A percentile compares a stretch with the other conserved stretches of the same genome.
Conservation (phyloP, 1,284 basidiomycete species). For the Cutaneotrichosporon daszewskae region DNA sequence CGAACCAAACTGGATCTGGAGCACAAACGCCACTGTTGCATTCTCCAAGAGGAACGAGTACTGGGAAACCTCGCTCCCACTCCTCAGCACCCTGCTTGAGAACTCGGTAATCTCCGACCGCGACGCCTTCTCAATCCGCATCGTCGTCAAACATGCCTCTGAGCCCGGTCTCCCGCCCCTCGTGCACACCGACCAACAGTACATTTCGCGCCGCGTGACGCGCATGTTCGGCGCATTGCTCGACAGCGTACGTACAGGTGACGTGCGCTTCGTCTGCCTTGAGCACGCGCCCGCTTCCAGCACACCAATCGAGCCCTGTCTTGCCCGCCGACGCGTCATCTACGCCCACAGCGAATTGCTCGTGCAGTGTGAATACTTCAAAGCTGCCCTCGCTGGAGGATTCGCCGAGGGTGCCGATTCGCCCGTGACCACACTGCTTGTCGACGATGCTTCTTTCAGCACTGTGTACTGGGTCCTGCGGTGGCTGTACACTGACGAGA, state of each 20-base stretch:
- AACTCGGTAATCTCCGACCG: constrained; percentile 56
- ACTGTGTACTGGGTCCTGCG: constrained; percentile 72
- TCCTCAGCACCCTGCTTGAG: constrained; percentile 58
- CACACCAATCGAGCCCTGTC: neutral
- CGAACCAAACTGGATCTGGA: constrained; percentile 67
- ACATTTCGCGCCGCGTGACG: constrained; percentile 5
- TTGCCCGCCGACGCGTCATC: constrained; percentile 50
- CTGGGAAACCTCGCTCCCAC: constrained; percentile 64
- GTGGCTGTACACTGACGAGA: constrained; percentile 62
- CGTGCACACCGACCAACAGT: constrained; percentile 58
- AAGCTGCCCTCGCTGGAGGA: constrained; percentile 66
- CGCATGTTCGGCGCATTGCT: constrained; percentile 23
- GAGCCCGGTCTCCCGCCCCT: constrained; percentile 43
- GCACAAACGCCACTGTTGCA: constrained; percentile 62
- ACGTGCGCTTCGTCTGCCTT: constrained; percentile 63
- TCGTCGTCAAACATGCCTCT: constrained; percentile 59
- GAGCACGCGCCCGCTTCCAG: constrained; percentile 46
- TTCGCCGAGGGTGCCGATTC: constrained; percentile 57
- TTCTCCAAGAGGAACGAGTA: constrained; percentile 63
- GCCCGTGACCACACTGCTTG: constrained; percentile 53
- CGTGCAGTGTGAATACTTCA: constrained; percentile 67
- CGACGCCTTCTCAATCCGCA: constrained; percentile 63
- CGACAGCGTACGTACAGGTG: constrained; percentile 48
- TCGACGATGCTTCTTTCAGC: constrained; percentile 74
- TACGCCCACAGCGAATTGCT: constrained; percentile 78